phyloP scores from a whole-genome alignment of 306 rosid genomes.

The barrel medic (Medicago truncatula) region DNA sequence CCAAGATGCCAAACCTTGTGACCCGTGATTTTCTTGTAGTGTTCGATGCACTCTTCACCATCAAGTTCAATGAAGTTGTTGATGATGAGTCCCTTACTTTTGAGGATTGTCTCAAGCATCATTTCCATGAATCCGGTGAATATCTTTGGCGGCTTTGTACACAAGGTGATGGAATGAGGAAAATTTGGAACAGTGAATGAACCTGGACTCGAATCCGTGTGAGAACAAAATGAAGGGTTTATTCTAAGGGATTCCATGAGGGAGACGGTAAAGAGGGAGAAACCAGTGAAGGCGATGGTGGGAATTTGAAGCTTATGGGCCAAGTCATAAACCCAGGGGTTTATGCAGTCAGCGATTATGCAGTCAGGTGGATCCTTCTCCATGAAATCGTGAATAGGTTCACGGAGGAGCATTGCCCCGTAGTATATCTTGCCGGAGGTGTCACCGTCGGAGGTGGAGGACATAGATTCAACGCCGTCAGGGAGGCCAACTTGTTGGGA shows the following conservation, averaged over 20 bases:
- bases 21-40: constrained; percentile 26
- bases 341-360: constrained; percentile 20
- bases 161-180: constrained; percentile 33
- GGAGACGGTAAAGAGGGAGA: constrained; percentile 29
- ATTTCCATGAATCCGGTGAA: not conserved
- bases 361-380: constrained; percentile 38
- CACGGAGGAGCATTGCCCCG: constrained; percentile 12
- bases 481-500: constrained; percentile 41
- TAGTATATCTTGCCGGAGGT: not conserved
- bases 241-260: constrained; percentile 16
- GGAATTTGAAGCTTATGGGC: constrained; percentile 37
- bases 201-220: not conserved
- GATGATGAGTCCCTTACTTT: constrained; percentile 40
- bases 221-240: not conserved
- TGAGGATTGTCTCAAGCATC: not conserved
- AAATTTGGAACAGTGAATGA: constrained; percentile 12
- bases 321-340: constrained; percentile 42
- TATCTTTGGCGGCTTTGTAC: not conserved
- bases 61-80: constrained; percentile 46
- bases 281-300: constrained; percentile 28
- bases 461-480: not conserved
- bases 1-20: constrained; percentile 48
- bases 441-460: not conserved
- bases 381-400: not conserved
- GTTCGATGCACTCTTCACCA: constrained; percentile 31